phyloP scores from a whole-genome alignment of 2,329 filamentous ascomycete genomes.

The Colletotrichum ledebouriae region DNA sequence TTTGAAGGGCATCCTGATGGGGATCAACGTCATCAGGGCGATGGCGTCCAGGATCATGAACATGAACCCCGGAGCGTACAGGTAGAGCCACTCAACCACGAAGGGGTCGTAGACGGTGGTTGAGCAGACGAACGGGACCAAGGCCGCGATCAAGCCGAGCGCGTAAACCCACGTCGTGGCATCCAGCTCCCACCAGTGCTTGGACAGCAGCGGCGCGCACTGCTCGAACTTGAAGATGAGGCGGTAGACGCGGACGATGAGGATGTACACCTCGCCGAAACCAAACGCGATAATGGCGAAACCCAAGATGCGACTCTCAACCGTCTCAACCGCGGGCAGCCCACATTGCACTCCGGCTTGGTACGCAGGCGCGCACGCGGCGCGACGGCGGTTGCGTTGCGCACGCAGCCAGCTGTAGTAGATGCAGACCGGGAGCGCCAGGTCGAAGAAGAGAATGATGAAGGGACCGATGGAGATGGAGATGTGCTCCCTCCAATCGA shows the following conservation, averaged over 20 bases:
- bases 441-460: constrained; percentile 41
- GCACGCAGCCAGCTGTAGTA: constrained; percentile 41
- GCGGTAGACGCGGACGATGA: constrained; percentile 37
- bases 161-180: constrained; percentile 39
- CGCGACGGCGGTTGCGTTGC: constrained; percentile 34
- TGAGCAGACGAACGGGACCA: constrained; percentile 37
- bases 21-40: constrained; percentile 37
- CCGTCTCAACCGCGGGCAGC: constrained; percentile 23
- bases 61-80: constrained; percentile 39
- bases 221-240: constrained; percentile 35
- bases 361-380: constrained; percentile 26
- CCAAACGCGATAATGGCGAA: constrained; percentile 39
- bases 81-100: constrained; percentile 40
- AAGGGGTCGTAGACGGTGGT: constrained; percentile 37
- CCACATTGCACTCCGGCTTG: constrained; percentile 35
- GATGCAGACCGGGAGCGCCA: constrained; percentile 35
- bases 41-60: constrained; percentile 40
- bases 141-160: constrained; percentile 38
- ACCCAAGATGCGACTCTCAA: constrained; percentile 36
- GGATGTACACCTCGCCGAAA: constrained; percentile 41
- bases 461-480: constrained; percentile 40
- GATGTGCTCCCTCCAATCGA: constrained; percentile 39
- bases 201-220: constrained; percentile 38
- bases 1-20: constrained; percentile 35
- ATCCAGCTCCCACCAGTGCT: constrained; percentile 38